Base-by-base conservation (phyloP, 495 filamentous ascomycete genomes). In the Clohesyomyces aquaticus region DNA sequence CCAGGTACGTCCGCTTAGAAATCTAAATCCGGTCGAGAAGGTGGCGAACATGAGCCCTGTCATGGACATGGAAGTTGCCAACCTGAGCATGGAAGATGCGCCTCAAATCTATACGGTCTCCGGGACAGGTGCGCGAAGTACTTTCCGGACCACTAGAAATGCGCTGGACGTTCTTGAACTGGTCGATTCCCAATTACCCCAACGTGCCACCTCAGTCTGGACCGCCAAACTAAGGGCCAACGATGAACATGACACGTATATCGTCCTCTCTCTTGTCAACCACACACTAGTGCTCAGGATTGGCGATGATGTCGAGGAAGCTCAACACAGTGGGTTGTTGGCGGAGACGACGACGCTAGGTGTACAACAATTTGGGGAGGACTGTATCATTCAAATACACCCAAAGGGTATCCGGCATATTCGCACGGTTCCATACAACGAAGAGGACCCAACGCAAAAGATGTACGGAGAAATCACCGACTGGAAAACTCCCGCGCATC, bases 81-180 rank as follows among this genome's bases (percentile, higher is more conserved):
- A 99, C 67, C 77, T 96, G 18, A 88, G 87, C 0, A 87, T 90
- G 48, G 94, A 96, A 63, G 95, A 98, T 71, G 93, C 93, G 1
- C 94, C 94, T 12, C 95, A 99, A 73, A 96, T 99, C 38, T 97
- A 96, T 77, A 86, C 91, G 0, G 81, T 97, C 16, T 94, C 89
- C 72, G 94, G 94, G 3, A 88, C 88, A 29, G 90, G 94, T 9
- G 91, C 91, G 54, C 81, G 90, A 60, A 97, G 93, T 72, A 88
- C 86, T 21, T 96, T 99, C 76, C 84, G 93, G 56, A 96, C 87
- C 32, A 78, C 97, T 18, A 95, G 94, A 70, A 91, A 99, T 74
- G 93, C 93, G 0, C 79, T 99, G 3, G 88, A 95, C 67, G 92
- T 96, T 11, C 89, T 88, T 1, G 94, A 99, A 68, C 94, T 98